These are phyloP conservation scores for Cicer yamashitae DNA, from an alignment of 306 rosid genomes.

Conservation along the genomic window DNA sequence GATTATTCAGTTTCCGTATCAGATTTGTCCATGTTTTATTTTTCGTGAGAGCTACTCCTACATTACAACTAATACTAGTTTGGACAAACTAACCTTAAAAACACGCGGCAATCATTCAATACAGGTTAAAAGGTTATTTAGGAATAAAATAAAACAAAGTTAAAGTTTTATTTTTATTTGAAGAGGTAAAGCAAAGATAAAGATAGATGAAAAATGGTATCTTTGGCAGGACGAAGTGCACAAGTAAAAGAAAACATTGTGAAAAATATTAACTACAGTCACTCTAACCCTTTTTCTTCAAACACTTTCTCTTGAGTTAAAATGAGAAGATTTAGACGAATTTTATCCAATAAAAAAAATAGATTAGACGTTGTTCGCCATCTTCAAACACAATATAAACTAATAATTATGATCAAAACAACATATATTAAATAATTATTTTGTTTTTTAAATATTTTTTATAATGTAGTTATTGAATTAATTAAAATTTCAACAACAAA, in stretches of 20 bases:
- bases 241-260: slow-evolving; percentile 23
- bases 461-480: no score
- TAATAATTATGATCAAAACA: no score
- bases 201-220: neutral
- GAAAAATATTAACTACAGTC: no score
- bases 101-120: slow-evolving; percentile 1
- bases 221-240: slow-evolving; percentile 22
- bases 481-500: no score
- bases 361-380: no score
- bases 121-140: neutral
- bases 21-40: neutral
- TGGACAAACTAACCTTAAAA: neutral
- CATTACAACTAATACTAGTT: neutral
- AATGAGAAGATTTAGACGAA: no score
- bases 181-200: neutral
- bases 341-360: no score
- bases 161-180: neutral
- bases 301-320: no score
- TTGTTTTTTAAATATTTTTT: no score
- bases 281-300: no score
- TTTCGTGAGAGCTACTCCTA: neutral
- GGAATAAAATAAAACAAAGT: neutral
- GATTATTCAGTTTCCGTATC: neutral
- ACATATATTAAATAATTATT: no score
- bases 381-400: no score